Evolutionary conservation across 176 grass and related monocot genomes (phyloP).

Genomic region (Cenchrus fungigraminus): DNA sequence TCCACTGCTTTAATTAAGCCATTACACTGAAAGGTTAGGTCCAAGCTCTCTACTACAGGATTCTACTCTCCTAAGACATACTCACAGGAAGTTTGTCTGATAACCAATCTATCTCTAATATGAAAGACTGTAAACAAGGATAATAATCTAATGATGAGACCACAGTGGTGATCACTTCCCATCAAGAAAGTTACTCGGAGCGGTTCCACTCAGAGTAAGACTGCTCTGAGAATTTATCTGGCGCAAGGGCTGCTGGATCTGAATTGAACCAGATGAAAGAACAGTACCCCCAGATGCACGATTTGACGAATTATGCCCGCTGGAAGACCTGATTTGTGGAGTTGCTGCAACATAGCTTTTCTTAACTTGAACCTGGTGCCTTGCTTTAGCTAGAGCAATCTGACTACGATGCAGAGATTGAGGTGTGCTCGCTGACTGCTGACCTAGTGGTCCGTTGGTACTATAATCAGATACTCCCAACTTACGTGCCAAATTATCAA

Average conservation of each 20-base stretch:
- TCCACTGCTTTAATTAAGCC: neutral
- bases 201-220: neutral
- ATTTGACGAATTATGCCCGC: neutral
- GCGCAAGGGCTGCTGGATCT: neutral
- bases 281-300: neutral
- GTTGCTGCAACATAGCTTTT: neutral
- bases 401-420: constrained; percentile 3
- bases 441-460: constrained; percentile 11
- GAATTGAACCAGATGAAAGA: constrained; percentile 1
- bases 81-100: neutral
- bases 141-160: neutral
- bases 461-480: constrained; percentile 55
- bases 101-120: constrained; percentile 9
- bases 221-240: constrained; percentile 35
- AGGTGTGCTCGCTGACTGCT: constrained; percentile 35
- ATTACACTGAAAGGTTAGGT: neutral
- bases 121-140: neutral
- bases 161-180: neutral
- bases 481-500: constrained; percentile 54
- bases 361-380: neutral
- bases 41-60: constrained; percentile 35
- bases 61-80: constrained; percentile 18
- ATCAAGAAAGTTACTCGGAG: neutral
- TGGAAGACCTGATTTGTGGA: neutral
- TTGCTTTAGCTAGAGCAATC: neutral